Evolutionary conservation across 495 filamentous ascomycete genomes (phyloP).

Genomic region (Hypoxylon lenormandii): DNA sequence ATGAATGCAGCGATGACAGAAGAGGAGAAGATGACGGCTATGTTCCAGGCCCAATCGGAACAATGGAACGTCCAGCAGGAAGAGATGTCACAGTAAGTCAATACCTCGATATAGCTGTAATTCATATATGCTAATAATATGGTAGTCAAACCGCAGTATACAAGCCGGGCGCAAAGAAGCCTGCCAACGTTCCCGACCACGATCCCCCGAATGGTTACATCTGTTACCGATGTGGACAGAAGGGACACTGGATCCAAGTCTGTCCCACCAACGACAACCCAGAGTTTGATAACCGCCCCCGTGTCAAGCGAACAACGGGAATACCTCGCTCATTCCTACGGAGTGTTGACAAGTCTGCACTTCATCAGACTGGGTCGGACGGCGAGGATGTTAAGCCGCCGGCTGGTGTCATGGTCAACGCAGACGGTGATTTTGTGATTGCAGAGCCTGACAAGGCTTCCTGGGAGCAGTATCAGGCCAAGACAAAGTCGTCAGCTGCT

Average conservation of each 20-base stretch:
- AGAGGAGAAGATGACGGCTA: conserved; percentile 88
- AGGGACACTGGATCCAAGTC: conserved; percentile 97
- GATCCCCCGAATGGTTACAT: conserved; percentile 92
- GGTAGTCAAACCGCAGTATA: conserved; percentile 66
- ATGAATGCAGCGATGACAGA: conserved; percentile 82
- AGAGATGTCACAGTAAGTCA: conserved; percentile 89
- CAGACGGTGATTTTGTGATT: conserved; percentile 95
- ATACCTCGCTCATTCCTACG: conserved; percentile 94
- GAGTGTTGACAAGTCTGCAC: conserved; percentile 86
- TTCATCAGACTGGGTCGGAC: conserved; percentile 76
- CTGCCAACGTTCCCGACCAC: conserved; percentile 84
- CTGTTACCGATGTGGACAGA: conserved; percentile 97
- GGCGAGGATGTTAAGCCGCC: conserved; percentile 82
- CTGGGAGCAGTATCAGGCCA: conserved; percentile 96
- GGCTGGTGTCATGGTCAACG: conserved; percentile 92
- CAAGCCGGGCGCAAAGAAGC: conserved; percentile 68
- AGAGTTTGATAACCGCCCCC: conserved; percentile 87
- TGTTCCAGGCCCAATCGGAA: conserved; percentile 84
- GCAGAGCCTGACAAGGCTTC: conserved; percentile 92
- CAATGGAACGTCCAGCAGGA: conserved; percentile 90
- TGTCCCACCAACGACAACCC: conserved; percentile 98
- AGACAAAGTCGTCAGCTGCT: conserved; percentile 83
- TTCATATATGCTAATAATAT: conserved; percentile 54
- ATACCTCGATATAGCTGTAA: neutral
- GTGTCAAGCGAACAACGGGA: conserved; percentile 93